These are phyloP conservation scores for Bothriochloa decipiens DNA, from an alignment of 176 grass and related monocot species.

Conservation along the genomic window DNA sequence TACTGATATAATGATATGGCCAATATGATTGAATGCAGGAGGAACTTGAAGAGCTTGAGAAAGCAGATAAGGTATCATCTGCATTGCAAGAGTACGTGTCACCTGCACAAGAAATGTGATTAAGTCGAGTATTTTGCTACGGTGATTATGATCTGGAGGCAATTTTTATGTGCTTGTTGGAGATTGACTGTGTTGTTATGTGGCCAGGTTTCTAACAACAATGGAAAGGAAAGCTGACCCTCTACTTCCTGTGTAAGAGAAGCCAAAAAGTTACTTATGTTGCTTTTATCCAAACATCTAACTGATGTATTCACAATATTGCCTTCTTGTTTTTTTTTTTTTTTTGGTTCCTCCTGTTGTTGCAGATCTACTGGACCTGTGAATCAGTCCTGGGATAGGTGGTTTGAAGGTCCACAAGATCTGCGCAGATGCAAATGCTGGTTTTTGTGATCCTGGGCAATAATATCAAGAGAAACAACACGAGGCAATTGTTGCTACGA, in stretches of 20 bases:
- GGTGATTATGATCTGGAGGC: slow-evolving; percentile 3
- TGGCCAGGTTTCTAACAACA: slow-evolving; percentile 59
- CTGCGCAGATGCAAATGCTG: slow-evolving; percentile 74
- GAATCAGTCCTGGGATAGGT: slow-evolving; percentile 71
- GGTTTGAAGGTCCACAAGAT: slow-evolving; percentile 88
- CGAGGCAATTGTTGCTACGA: background rate
- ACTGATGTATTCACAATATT: background rate
- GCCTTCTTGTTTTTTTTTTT: background rate
- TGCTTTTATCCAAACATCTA: background rate
- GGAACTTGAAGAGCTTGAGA: slow-evolving; percentile 72
- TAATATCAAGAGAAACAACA: background rate
- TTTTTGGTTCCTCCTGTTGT: slow-evolving; percentile 16
- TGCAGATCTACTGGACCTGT: slow-evolving; percentile 67
- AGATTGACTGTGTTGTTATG: slow-evolving; percentile 18
- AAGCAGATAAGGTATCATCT: slow-evolving; percentile 69
- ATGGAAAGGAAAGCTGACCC: slow-evolving; percentile 74
- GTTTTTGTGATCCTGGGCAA: slow-evolving; percentile 62
- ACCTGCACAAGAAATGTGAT: slow-evolving; percentile 17
- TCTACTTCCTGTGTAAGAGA: slow-evolving; percentile 80
- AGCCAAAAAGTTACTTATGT: background rate
- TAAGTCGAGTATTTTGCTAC: background rate
- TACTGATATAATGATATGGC: background rate
- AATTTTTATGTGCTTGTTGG: background rate
- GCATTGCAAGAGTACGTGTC: slow-evolving; percentile 68
- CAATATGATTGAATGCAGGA: slow-evolving; percentile 51